Conservation (phyloP, 1,284 basidiomycete genomes). For the Microbotryomycetes sp. region DNA sequence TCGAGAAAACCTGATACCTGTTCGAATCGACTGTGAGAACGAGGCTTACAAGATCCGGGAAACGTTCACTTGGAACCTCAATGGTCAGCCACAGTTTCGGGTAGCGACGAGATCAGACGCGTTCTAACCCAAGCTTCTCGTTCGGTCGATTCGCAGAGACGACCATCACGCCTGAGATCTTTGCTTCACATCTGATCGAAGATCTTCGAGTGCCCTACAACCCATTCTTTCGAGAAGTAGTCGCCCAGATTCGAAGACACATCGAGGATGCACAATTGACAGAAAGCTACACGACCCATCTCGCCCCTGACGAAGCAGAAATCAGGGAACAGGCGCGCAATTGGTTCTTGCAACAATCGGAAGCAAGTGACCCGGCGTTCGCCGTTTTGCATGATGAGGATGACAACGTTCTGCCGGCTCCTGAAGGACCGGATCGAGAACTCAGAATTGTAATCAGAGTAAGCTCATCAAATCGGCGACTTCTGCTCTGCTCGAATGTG, state of each 20-base stretch:
- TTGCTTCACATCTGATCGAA: slow-evolving; percentile 83
- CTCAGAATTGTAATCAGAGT: background rate
- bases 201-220: slow-evolving; percentile 71
- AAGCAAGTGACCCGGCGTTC: background rate
- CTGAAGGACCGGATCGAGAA: background rate
- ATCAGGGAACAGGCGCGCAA: slow-evolving; percentile 49
- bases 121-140: slow-evolving; percentile 2
- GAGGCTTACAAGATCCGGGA: slow-evolving; percentile 84
- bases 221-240: slow-evolving; percentile 63
- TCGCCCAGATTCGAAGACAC: slow-evolving; percentile 79
- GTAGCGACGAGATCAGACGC: background rate
- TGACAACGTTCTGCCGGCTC: background rate
- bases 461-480: background rate
- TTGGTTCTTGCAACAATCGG: slow-evolving; percentile 17
- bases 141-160: slow-evolving; percentile 55
- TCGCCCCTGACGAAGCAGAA: slow-evolving; percentile 48
- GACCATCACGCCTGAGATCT: slow-evolving; percentile 77
- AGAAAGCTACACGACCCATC: slow-evolving; percentile 37
- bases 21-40: slow-evolving; percentile 90
- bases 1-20: slow-evolving; percentile 78
- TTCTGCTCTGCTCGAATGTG: background rate
- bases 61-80: slow-evolving; percentile 94
- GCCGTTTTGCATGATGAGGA: background rate
- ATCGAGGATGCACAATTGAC: slow-evolving; percentile 62
- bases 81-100: slow-evolving; percentile 54